Evolutionary conservation across 2,329 filamentous ascomycete species (phyloP).

Genomic region (Pseudogymnoascus sp.): DNA sequence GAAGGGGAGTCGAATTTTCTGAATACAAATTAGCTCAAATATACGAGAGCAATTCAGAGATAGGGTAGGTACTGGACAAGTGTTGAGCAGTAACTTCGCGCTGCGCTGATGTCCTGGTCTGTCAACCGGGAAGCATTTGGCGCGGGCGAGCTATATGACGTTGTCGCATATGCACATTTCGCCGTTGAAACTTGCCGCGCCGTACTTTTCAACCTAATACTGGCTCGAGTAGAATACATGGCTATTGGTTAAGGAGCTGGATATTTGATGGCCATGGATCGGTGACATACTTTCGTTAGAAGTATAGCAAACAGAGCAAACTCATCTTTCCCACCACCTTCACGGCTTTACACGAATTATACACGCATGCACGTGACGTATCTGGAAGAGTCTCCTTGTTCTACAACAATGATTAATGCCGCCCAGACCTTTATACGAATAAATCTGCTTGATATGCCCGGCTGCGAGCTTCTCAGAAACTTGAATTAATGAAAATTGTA

Average conservation of each 20-base stretch:
- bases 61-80: conserved; percentile 25
- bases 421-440: background rate
- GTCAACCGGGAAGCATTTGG: conserved; percentile 26
- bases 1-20: conserved; percentile 87
- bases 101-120: conserved; percentile 27
- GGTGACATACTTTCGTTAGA: background rate
- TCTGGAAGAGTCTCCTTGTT: background rate
- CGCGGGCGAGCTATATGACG: conserved; percentile 26
- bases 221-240: conserved; percentile 23
- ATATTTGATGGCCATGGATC: background rate
- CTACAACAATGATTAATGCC: background rate
- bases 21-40: conserved; percentile 15
- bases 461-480: background rate
- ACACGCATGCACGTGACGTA: background rate
- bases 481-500: background rate
- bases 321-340: background rate
- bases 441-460: background rate
- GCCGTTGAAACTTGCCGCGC: conserved; percentile 9
- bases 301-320: conserved; percentile 6
- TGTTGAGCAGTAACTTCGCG: conserved; percentile 29
- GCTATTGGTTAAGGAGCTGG: background rate
- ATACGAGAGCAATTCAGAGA: background rate
- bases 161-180: conserved; percentile 26
- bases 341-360: background rate
- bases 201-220: conserved; percentile 20